Evolutionary conservation across 495 filamentous ascomycete species (phyloP), one percentile per base, ranked within the genome.

Genomic region (Bombardia bombarda): DNA sequence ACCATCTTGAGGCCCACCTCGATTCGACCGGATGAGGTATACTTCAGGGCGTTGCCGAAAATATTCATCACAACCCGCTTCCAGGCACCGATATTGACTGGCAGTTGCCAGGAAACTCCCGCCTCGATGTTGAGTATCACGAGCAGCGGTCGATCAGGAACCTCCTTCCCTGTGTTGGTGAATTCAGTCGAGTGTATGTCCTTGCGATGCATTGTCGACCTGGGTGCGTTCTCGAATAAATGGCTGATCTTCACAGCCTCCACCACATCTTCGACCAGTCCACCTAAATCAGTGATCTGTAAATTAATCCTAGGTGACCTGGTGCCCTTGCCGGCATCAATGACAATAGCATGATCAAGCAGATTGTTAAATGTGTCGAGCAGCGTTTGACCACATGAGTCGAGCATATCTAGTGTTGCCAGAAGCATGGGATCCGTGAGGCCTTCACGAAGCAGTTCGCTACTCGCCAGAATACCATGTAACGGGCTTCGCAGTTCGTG

Each of bases 1-100:
- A 35, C 22, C 14, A 73, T 65, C 32, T 69, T 71, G 13, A 88
- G 57, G 0, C 61, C 72, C 12, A 90, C 60, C 4, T 72, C 70
- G 23, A 93, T 82, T 39, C 68, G 78, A 4, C 87, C 87, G 1
- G 67, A 60, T 7, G 69, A 69, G 5, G 82, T 88, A 50, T 87
- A 90, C 50, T 93, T 93, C 51, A 90, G 72, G 0, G 87, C 78
- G 58, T 93, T 93, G 14, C 87, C 83, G 42, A 87, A 81, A 1
- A 90, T 48, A 50, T 93, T 90, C 82, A 88, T 86, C 24, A 92
- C 73, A 32, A 89, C 75, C 2, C 87, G 78, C 18, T 58, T 58
- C 50, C 50, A 68, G 0, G 70, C 71, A 2, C 71, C 73, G n/a
- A 62, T 47, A 34, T 68, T 60, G 17, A 62, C 28, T 3, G 57